A percentile compares a stretch with the other conserved stretches of the same genome.
phyloP scores from a whole-genome alignment of 495 filamentous ascomycete genomes.

The Lasiosphaeria ovina region DNA sequence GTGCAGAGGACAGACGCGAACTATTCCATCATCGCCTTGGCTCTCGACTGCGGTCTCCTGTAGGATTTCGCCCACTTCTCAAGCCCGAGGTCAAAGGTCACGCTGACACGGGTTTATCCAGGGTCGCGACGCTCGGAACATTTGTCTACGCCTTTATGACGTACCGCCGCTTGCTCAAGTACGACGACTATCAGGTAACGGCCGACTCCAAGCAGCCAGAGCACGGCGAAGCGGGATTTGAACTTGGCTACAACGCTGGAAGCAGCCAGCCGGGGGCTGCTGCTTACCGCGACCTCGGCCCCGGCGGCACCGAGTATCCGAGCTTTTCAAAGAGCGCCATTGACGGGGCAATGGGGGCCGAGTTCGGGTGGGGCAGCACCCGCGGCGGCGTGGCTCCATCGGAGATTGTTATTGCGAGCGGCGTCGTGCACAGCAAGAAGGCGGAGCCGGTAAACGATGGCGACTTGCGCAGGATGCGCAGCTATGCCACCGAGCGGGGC shows the following conservation, averaged over 20 bases:
- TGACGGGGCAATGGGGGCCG: slow-evolving; percentile 35
- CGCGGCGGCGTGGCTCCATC: slow-evolving; percentile 1
- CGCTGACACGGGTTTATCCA: slow-evolving; percentile 11
- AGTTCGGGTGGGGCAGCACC: slow-evolving; percentile 37
- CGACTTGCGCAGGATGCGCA: slow-evolving; percentile 16
- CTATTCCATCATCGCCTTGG: slow-evolving; percentile 43
- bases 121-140: slow-evolving; percentile 32
- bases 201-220: slow-evolving; percentile 32
- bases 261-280: slow-evolving; percentile 6
- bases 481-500: slow-evolving; percentile 26
- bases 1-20: slow-evolving; percentile 34
- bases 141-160: slow-evolving; percentile 39
- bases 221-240: slow-evolving; percentile 6
- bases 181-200: slow-evolving; percentile 45
- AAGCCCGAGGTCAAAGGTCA: neutral
- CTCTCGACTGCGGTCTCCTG: slow-evolving; percentile 42
- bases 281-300: neutral
- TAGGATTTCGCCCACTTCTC: slow-evolving; percentile 16
- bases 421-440: slow-evolving; percentile 22
- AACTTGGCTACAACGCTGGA: slow-evolving; percentile 24
- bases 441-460: slow-evolving; percentile 3
- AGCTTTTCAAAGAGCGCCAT: slow-evolving; percentile 29
- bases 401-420: slow-evolving; percentile 20
- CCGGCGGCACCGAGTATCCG: slow-evolving; percentile 9
- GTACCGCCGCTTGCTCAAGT: slow-evolving; percentile 41